A percentile compares a stretch with the other conserved stretches of the same genome.
These are phyloP conservation scores for Bondarzewia mesenterica DNA, from an alignment of 1,284 basidiomycete species.

Conservation along the genomic window DNA sequence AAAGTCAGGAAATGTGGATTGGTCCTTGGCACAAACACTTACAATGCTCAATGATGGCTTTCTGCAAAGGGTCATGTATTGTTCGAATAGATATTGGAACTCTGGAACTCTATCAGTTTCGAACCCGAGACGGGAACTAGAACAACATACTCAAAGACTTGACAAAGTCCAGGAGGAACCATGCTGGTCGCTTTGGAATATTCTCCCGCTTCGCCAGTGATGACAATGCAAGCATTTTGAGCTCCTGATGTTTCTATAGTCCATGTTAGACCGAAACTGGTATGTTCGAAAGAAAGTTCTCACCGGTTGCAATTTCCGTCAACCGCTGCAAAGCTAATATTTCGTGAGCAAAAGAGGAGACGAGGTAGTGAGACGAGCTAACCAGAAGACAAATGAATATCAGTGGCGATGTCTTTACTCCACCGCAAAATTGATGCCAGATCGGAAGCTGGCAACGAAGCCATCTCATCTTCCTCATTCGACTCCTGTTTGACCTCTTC, in stretches of 20 bases:
- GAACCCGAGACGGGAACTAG: not conserved
- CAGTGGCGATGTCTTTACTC: slow-evolving; percentile 66
- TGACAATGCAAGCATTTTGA: slow-evolving; percentile 58
- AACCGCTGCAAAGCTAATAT: slow-evolving; percentile 49
- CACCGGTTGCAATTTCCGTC: slow-evolving; percentile 62
- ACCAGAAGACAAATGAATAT: slow-evolving; percentile 60
- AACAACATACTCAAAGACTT: slow-evolving; percentile 53
- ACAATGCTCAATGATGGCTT: slow-evolving; percentile 56
- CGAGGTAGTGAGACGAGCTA: slow-evolving; percentile 1
- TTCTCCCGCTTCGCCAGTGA: slow-evolving; percentile 59
- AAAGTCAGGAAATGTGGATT: slow-evolving; percentile 17
- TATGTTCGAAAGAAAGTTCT: too few species aligned
- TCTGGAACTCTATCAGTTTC: slow-evolving; percentile 24
- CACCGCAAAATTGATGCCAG: slow-evolving; percentile 57
- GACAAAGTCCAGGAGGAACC: slow-evolving; percentile 47
- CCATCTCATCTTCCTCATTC: slow-evolving; percentile 41
- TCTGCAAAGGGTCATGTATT: slow-evolving; percentile 52
- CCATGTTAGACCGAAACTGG: too few species aligned
- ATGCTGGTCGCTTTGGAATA: slow-evolving; percentile 63
- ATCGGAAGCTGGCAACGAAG: slow-evolving; percentile 46
- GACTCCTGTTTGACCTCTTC: slow-evolving; percentile 27
- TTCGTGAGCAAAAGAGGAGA: slow-evolving; percentile 1
- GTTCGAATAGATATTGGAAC: slow-evolving; percentile 51
- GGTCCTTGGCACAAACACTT: slow-evolving; percentile 14
- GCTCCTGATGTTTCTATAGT: slow-evolving; percentile 62